phyloP scores from a whole-genome alignment of 2,329 filamentous ascomycete genomes.

The Periconia sp. region DNA sequence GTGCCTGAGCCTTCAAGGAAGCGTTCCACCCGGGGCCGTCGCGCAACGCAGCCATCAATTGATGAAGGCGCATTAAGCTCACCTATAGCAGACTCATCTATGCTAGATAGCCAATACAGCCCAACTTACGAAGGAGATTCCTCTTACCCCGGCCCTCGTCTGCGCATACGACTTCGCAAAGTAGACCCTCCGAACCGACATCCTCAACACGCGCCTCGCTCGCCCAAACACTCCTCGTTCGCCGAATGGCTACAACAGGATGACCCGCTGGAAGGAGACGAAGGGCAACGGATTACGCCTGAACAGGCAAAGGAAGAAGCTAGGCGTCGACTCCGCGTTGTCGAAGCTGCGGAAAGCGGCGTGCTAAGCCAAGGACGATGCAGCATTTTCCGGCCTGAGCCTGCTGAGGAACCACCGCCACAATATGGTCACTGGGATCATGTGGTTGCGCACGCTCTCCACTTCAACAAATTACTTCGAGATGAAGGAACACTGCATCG shows the following conservation, averaged over 20 bases:
- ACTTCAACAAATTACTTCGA: constrained; percentile 78
- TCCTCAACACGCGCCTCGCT: constrained; percentile 52
- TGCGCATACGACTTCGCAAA: constrained; percentile 55
- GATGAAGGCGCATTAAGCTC: constrained; percentile 18
- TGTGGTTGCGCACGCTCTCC: constrained; percentile 73
- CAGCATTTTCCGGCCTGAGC: constrained; percentile 72
- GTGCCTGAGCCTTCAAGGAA: constrained; percentile 21
- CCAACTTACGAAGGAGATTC: constrained; percentile 21
- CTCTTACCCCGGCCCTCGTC: constrained; percentile 29
- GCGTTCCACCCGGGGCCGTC: constrained; percentile 25
- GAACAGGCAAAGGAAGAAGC: constrained; percentile 62
- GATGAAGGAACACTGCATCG: constrained; percentile 79
- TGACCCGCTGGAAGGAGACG: constrained; percentile 49
- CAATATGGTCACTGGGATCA: constrained; percentile 91
- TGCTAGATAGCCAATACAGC: constrained; percentile 22
- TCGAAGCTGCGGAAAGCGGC: constrained; percentile 72
- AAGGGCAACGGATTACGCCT: constrained; percentile 36
- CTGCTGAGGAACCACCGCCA: constrained; percentile 70
- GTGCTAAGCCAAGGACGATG: constrained; percentile 73
- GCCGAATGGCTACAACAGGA: constrained; percentile 66
- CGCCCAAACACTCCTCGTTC: constrained; percentile 54
- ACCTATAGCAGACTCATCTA: constrained; percentile 16
- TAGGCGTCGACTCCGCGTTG: constrained; percentile 66
- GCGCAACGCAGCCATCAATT: constrained; percentile 16
- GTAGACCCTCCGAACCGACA: constrained; percentile 54